Evolutionary conservation across 495 filamentous ascomycete genomes (phyloP).

Genomic region (Hypoxylon rickii): DNA sequence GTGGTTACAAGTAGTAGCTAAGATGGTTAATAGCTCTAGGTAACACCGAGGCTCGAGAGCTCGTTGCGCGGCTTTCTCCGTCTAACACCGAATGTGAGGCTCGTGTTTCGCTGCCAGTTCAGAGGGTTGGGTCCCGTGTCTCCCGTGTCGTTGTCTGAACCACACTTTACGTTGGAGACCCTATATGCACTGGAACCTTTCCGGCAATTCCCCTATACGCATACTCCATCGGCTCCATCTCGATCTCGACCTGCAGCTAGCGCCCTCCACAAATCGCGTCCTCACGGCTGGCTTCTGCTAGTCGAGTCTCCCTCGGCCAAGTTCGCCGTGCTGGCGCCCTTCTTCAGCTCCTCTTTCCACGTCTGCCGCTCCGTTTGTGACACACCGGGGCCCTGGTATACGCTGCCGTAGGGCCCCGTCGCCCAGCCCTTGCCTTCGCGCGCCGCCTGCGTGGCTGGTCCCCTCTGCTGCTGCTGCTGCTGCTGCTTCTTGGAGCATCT

Average conservation of each 20-base stretch:
- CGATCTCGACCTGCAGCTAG: background rate
- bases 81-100: conserved; percentile 2
- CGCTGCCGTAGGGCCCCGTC: conserved; percentile 56
- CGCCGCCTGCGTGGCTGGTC: conserved; percentile 18
- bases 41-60: conserved; percentile 14
- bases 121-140: conserved; percentile 13
- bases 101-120: conserved; percentile 25
- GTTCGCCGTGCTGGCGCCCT: conserved; percentile 35
- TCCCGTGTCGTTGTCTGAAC: conserved; percentile 10
- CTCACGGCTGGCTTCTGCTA: conserved; percentile 33
- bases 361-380: conserved; percentile 50
- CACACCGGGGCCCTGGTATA: conserved; percentile 58
- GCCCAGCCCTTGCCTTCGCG: conserved; percentile 52
- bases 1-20: background rate
- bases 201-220: background rate
- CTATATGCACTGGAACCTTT: conserved; percentile 14
- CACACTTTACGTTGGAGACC: conserved; percentile 2
- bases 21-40: too few relatives aligned
- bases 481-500: conserved; percentile 24
- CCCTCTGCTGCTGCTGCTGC: too few relatives aligned
- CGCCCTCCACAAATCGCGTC: background rate
- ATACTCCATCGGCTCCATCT: conserved; percentile 21
- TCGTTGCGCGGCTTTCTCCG: background rate
- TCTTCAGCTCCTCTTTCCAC: conserved; percentile 51
- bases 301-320: conserved; percentile 30